phyloP scores from a whole-genome alignment of 31 red algal genomes.

The Bonnemaisonia californica region DNA sequence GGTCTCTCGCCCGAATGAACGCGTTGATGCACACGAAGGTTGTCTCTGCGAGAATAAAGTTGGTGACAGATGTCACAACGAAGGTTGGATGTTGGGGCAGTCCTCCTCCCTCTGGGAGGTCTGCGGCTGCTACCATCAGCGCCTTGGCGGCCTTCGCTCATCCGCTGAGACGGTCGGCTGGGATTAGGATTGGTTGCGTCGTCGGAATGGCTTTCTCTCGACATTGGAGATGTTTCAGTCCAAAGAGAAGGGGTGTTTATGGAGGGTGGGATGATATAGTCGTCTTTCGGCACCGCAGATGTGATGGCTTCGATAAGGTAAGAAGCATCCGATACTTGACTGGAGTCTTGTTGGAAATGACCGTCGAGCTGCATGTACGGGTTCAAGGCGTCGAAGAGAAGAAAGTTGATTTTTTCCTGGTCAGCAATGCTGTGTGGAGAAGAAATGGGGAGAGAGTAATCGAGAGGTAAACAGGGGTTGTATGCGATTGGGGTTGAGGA shows the following conservation, averaged over 20 bases:
- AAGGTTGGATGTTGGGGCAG: slow-evolving; percentile 11
- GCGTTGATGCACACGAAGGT: slow-evolving; percentile 76
- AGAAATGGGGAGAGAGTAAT: not conserved
- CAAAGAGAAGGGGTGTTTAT: not conserved
- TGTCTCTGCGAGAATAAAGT: slow-evolving; percentile 60
- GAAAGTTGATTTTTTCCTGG: not conserved
- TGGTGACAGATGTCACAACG: slow-evolving; percentile 50
- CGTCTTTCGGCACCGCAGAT: not conserved
- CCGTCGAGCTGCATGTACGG: not conserved
- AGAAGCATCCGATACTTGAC: not conserved
- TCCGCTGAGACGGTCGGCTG: not conserved
- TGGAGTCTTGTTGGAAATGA: not conserved
- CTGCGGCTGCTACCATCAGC: not conserved
- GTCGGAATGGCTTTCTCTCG: not conserved
- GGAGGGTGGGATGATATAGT: not conserved
- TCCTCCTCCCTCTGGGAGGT: not conserved
- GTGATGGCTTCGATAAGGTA: not conserved
- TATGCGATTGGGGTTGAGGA: no score
- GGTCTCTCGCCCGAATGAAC: slow-evolving; percentile 87
- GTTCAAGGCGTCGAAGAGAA: not conserved
- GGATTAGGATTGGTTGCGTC: not conserved
- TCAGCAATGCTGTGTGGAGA: not conserved
- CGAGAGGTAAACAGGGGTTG: no score
- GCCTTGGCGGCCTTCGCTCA: not conserved
- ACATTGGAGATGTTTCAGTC: not conserved